Conservation (phyloP, 202 grass and related monocot species). For the Cymbopogon flexuosus region DNA sequence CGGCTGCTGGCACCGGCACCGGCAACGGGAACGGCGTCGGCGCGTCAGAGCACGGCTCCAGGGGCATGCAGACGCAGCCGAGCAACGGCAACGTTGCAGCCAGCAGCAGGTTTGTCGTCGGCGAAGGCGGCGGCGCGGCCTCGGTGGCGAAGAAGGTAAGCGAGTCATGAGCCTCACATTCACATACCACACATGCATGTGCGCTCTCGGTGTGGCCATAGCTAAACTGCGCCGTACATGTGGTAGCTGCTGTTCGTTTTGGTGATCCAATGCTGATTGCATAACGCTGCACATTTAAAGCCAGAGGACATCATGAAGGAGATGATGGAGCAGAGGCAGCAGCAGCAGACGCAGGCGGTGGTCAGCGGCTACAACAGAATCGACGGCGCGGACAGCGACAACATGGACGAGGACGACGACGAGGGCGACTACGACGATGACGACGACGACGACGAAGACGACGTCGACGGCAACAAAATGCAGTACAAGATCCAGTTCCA, state of each 20-base stretch:
- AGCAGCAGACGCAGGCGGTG: constrained; percentile 16
- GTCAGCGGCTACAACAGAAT: constrained; percentile 45
- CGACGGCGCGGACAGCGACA: constrained; percentile 46
- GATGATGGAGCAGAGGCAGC: constrained; percentile 52
- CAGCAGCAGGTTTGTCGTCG: constrained; percentile 25
- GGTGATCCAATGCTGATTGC: constrained; percentile 67
- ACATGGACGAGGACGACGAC: constrained; percentile 55
- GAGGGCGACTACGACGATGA: constrained; percentile 32
- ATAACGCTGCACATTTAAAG: constrained; percentile 65
- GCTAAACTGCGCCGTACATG: constrained; percentile 44
- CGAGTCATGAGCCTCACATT: neutral
- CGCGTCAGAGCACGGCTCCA: constrained; percentile 7
- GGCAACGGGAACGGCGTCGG: constrained; percentile 26
- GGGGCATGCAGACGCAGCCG: constrained; percentile 39
- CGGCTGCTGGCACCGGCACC: constrained; percentile 5
- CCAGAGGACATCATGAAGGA: constrained; percentile 77
- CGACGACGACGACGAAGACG: constrained; percentile 32
- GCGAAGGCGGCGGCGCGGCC: constrained; percentile 23
- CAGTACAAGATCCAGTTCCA: constrained; percentile 83
- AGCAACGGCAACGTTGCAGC: constrained; percentile 48
- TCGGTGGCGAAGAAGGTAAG: constrained; percentile 55
- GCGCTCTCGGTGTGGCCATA: constrained; percentile 34
- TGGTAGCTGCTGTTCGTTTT: constrained; percentile 52
- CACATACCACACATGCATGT: neutral
- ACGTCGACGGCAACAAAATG: constrained; percentile 49